Percentiles rank a stretch among this genome's conserved stretches.
phyloP scores from a whole-genome alignment of 805 yeast genomes.

The Clavispora asparagi region DNA sequence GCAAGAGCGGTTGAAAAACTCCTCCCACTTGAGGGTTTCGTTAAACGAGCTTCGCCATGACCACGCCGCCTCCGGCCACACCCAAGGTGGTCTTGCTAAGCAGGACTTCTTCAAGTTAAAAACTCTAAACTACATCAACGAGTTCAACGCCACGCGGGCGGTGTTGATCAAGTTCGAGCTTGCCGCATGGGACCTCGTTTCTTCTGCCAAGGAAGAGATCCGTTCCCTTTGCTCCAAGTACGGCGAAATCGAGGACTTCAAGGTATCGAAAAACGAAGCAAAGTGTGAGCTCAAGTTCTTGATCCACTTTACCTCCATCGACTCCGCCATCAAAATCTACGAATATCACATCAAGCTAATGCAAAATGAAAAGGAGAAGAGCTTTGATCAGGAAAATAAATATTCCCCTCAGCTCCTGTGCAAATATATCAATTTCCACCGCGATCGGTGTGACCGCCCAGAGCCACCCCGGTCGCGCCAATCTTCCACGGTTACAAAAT shows the following conservation, averaged over 20 bases:
- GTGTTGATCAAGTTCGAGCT: conserved; percentile 14
- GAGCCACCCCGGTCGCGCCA: conserved; percentile 1
- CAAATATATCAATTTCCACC: conserved; percentile 20
- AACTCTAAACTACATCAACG: conserved; percentile 37
- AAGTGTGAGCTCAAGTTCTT: conserved; percentile 8
- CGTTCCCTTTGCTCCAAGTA: conserved; percentile 28
- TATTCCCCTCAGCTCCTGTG: conserved; percentile 13
- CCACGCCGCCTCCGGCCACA: not conserved
- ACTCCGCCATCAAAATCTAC: conserved; percentile 41
- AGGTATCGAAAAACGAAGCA: conserved; percentile 9
- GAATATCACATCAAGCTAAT: conserved; percentile 25
- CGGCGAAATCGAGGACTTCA: conserved; percentile 39
- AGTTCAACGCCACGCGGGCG: conserved; percentile 35
- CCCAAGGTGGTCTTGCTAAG: conserved; percentile 5
- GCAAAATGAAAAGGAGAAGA: conserved; percentile 16
- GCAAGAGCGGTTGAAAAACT: conserved; percentile 19
- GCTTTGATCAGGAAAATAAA: conserved; percentile 11
- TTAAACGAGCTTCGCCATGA: conserved; percentile 18
- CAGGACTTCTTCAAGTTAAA: conserved; percentile 36
- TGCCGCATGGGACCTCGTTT: conserved; percentile 7
- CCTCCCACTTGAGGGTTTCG: conserved; percentile 24
- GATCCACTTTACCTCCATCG: conserved; percentile 42
- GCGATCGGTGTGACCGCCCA: conserved; percentile 37
- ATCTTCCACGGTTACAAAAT: not conserved
- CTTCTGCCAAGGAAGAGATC: conserved; percentile 18